Percentiles rank a stretch among this genome's conserved stretches.
phyloP scores from a whole-genome alignment of 208 protist species.

The Crithidia thermophila region DNA sequence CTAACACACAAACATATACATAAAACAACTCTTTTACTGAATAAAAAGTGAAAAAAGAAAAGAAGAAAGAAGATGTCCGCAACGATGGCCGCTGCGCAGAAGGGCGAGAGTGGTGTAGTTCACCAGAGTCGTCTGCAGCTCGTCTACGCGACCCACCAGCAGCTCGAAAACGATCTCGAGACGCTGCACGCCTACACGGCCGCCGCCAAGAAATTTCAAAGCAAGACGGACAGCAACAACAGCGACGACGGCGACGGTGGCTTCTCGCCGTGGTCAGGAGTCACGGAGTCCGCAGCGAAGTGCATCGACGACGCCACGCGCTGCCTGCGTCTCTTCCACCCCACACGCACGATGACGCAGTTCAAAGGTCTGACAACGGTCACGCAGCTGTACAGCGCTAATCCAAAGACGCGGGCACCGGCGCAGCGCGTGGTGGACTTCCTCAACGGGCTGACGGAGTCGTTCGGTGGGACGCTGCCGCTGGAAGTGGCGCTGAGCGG shows the following conservation, averaged over 20 bases:
- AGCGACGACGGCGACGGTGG: slow-evolving; percentile 12
- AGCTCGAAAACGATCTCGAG: slow-evolving; percentile 36
- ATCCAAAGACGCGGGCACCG: slow-evolving; percentile 11
- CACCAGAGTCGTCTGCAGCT: slow-evolving; percentile 22
- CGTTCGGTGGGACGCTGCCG: slow-evolving; percentile 42
- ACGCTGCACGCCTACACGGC: slow-evolving; percentile 17
- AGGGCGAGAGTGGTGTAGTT: slow-evolving; percentile 10
- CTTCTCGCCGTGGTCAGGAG: slow-evolving; percentile 49
- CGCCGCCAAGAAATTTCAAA: slow-evolving; percentile 16
- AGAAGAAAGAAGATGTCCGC: too few relatives aligned
- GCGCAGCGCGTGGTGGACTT: slow-evolving; percentile 44
- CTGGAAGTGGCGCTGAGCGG: slow-evolving; percentile 34
- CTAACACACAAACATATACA: too few relatives aligned
- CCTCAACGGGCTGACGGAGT: slow-evolving; percentile 25
- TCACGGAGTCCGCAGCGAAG: slow-evolving; percentile 28
- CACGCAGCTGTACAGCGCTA: slow-evolving; percentile 52
- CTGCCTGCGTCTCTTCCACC: slow-evolving; percentile 76
- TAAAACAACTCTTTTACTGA: too few relatives aligned
- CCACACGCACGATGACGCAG: slow-evolving; percentile 23
- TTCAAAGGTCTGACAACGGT: slow-evolving; percentile 53
- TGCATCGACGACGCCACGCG: slow-evolving; percentile 33
- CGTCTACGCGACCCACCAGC: slow-evolving; percentile 36
- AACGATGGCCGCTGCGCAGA: background rate
- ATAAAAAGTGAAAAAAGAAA: too few relatives aligned
- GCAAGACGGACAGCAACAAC: background rate